Evolutionary conservation across 2,329 filamentous ascomycete species (phyloP), one percentile per base, ranked within the genome.

Genomic region (Fusarium agapanthi): DNA sequence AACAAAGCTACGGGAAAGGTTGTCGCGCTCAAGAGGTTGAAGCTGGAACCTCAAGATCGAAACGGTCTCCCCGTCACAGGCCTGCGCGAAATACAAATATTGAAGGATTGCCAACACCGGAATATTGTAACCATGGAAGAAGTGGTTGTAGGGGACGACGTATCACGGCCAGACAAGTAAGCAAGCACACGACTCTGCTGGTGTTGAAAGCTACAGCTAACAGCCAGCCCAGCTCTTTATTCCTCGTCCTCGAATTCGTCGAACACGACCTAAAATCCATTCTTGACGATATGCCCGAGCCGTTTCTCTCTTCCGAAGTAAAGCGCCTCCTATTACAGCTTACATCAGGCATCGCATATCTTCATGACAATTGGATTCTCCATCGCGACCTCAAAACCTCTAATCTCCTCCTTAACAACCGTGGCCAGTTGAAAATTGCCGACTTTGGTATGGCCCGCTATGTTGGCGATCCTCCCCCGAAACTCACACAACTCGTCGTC

Each of bases 401-500:
- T 54, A 97, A 97, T 79, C 90, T 99, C 51, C 90, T 99, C 51
- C 92, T 99, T 83, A 97, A 94, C 85, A 98, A 98, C 85, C 93
- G 95, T 50, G 96, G 96, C 50, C 91, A 93, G 80, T 91, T 99
- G 82, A 98, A 98, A 83, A 92, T 99, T 72, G 96, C 96, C 67
- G 96, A 99, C 83, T 99, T 99, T 80, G 96, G 96, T 81, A 98
- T 99, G 94, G 95, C 96, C 7, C 90, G 96, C 34, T 96, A 96
- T 83, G 93, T 93, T 62, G 93, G 93, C 56, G 90, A 94, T 75
- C 95, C 95, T 8, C 86, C 91, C 2, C 88, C 91, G 3, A 92
- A 93, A 71, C 88, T 98, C 67, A 98, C 96, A 6, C 93, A 95
- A 79, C 89, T 98, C 51, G 96, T 99, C 70, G 95, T 98, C 24